Evolutionary conservation across 108 stramenopile genomes (phyloP).

Genomic region (Asterionellopsis glacialis): DNA sequence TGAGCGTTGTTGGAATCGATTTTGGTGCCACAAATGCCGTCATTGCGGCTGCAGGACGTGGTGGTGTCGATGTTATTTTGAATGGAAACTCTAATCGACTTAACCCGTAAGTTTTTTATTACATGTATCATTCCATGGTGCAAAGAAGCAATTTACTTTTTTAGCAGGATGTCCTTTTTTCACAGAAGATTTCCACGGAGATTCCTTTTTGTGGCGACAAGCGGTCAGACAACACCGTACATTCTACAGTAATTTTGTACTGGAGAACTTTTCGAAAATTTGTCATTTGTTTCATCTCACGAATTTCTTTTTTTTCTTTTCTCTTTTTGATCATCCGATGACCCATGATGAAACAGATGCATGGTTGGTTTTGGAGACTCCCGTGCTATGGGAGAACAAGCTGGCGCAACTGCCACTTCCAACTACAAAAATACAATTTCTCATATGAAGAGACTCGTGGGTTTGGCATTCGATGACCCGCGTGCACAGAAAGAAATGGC

Average conservation of each 20-base stretch:
- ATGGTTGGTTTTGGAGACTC: constrained; percentile 74
- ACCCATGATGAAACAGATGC: constrained; percentile 38
- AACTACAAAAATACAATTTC: constrained; percentile 93
- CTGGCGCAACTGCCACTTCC: constrained; percentile 62
- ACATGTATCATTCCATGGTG: too few species aligned
- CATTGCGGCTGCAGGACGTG: constrained; percentile 92
- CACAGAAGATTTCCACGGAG: not conserved
- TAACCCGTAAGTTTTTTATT: constrained; percentile 78
- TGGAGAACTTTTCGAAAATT: too few species aligned
- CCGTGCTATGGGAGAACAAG: constrained; percentile 77
- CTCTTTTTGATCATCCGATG: not conserved
- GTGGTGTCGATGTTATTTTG: constrained; percentile 97
- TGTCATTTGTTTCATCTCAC: not conserved
- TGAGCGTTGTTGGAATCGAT: constrained; percentile 91
- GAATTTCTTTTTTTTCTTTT: not conserved
- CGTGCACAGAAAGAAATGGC: constrained; percentile 85
- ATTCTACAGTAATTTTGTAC: not conserved
- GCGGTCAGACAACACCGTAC: not conserved
- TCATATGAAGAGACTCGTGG: constrained; percentile 90
- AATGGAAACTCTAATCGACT: constrained; percentile 96
- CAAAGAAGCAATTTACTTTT: too few species aligned
- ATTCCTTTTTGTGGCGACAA: not conserved
- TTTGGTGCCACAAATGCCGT: constrained; percentile 88
- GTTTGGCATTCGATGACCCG: constrained; percentile 87
- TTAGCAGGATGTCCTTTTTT: too few species aligned